Evolutionary conservation across 108 stramenopile species (phyloP).

Genomic region (Cyclostephanos invisitatus): DNA sequence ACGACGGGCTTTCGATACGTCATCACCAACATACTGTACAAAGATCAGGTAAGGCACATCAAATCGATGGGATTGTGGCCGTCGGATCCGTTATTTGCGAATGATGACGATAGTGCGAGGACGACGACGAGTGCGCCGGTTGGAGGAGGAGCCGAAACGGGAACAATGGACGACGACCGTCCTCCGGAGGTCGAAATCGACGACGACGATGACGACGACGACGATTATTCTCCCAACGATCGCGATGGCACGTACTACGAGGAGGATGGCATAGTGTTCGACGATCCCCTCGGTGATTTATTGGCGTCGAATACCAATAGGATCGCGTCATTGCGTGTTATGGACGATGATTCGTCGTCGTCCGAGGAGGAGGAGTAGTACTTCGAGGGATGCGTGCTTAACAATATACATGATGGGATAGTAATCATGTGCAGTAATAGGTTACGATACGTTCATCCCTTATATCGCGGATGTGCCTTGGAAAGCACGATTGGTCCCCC

Average conservation of each 20-base stretch:
- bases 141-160: not conserved
- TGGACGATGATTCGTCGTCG: conserved; percentile 52
- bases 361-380: conserved; percentile 9
- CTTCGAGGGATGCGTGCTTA: too few species aligned
- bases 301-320: conserved; percentile 78
- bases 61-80: conserved; percentile 88
- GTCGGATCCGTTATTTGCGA: conserved; percentile 52
- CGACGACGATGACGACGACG: conserved; percentile 29
- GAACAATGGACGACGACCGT: conserved; percentile 5
- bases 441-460: too few species aligned
- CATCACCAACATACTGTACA: conserved; percentile 89
- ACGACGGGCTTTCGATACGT: conserved; percentile 71
- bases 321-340: conserved; percentile 55
- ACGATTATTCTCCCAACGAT: conserved; percentile 58
- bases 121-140: not conserved
- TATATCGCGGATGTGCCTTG: too few species aligned
- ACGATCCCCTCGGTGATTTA: conserved; percentile 56
- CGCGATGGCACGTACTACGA: conserved; percentile 25
- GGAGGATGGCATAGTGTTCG: conserved; percentile 39
- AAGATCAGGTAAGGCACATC: conserved; percentile 94
- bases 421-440: too few species aligned
- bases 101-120: conserved; percentile 19
- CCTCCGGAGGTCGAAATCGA: conserved; percentile 27
- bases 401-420: too few species aligned
- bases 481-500: too few species aligned